phyloP scores from a whole-genome alignment of 192 early-diverging fungal genomes.

The Spizellomyces punctatus region DNA sequence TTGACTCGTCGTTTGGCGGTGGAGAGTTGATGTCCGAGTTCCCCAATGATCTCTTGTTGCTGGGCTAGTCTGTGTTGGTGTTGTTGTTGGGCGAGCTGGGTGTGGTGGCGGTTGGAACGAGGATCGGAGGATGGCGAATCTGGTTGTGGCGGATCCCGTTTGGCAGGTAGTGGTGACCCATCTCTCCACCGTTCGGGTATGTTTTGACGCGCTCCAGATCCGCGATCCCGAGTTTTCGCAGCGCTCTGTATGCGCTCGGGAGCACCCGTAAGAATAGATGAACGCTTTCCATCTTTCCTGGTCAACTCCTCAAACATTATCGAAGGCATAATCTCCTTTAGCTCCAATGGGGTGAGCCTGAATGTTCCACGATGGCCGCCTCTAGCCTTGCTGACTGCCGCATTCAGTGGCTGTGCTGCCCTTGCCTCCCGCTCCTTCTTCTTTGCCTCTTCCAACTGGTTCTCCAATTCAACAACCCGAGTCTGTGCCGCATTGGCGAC shows the following conservation, averaged over 20 bases:
- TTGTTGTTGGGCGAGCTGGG: not conserved
- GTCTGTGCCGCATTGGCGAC: slow-evolving; percentile 12
- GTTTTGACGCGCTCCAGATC: not conserved
- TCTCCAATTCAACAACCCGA: slow-evolving; percentile 15
- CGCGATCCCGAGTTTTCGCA: not conserved
- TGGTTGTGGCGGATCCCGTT: not conserved
- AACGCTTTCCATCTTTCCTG: not conserved
- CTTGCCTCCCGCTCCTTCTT: not conserved
- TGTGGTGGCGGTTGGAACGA: not conserved
- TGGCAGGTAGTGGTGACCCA: not conserved
- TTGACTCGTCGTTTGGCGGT: not conserved
- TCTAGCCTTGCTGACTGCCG: not conserved
- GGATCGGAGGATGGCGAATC: not conserved
- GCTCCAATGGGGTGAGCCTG: slow-evolving; percentile 10
- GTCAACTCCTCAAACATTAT: slow-evolving; percentile 19
- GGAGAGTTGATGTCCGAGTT: slow-evolving; percentile 16
- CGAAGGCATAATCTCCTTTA: slow-evolving; percentile 15
- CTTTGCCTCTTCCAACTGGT: slow-evolving; percentile 1
- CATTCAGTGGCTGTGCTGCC: not conserved
- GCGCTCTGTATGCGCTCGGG: not conserved
- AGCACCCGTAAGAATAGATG: not conserved
- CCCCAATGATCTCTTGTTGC: slow-evolving; percentile 20
- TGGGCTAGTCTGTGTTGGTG: not conserved
- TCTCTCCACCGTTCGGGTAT: not conserved
- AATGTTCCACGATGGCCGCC: not conserved